phyloP scores from a whole-genome alignment of 2,329 filamentous ascomycete genomes.

The Zymoseptoria crescenta region DNA sequence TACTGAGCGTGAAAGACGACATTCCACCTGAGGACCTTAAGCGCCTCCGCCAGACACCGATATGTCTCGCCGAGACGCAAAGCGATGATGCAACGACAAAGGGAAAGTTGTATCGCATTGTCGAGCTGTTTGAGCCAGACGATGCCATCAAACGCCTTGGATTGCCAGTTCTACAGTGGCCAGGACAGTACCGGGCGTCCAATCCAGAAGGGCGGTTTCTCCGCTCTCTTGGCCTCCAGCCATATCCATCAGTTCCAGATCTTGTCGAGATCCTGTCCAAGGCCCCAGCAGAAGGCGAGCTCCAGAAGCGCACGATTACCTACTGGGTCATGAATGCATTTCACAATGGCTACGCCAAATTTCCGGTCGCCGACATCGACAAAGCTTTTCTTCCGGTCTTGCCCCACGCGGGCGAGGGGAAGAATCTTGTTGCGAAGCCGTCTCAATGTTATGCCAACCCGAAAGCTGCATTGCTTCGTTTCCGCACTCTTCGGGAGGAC shows the following conservation, averaged over 20 bases:
- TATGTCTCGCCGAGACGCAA: constrained; percentile 67
- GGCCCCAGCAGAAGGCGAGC: constrained; percentile 45
- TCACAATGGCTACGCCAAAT: constrained; percentile 63
- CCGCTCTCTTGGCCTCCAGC: constrained; percentile 61
- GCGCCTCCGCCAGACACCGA: constrained; percentile 66
- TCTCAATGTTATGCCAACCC: constrained; percentile 76
- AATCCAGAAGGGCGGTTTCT: constrained; percentile 72
- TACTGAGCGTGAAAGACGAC: constrained; percentile 81
- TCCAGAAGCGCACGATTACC: constrained; percentile 63
- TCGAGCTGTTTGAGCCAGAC: constrained; percentile 74
- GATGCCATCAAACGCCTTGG: constrained; percentile 60
- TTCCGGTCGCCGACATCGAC: constrained; percentile 46
- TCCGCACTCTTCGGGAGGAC: constrained; percentile 66
- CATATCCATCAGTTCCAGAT: constrained; percentile 62
- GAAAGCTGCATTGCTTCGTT: constrained; percentile 68
- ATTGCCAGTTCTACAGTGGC: constrained; percentile 76
- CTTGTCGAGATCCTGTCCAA: constrained; percentile 71
- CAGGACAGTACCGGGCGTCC: constrained; percentile 57
- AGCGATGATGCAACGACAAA: constrained; percentile 30
- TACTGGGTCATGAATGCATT: constrained; percentile 80
- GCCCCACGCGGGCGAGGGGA: constrained; percentile 52
- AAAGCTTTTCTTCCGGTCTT: constrained; percentile 60
- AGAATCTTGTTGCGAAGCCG: constrained; percentile 56
- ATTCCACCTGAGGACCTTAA: constrained; percentile 77
- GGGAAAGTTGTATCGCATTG: constrained; percentile 56